phyloP scores from a whole-genome alignment of 805 yeast species.

The Starmera pachycereana region DNA sequence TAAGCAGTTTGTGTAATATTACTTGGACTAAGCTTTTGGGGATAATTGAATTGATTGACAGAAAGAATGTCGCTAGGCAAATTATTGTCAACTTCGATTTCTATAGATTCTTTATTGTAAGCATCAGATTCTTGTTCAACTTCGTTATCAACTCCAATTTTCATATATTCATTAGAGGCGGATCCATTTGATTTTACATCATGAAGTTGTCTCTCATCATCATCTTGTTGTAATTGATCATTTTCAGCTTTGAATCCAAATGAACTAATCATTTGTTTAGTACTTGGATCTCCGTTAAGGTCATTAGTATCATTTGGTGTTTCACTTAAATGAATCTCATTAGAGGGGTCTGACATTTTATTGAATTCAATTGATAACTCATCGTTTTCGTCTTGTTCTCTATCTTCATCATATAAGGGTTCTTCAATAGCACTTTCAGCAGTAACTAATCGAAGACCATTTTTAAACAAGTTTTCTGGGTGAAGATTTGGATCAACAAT shows the following conservation, averaged over 20 bases:
- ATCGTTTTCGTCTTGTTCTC: background rate
- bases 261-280: too few species aligned
- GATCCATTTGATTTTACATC: background rate
- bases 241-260: too few species aligned
- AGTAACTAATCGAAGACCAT: background rate
- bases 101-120: background rate
- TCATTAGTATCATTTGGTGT: background rate
- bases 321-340: background rate
- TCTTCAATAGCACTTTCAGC: background rate
- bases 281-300: too few species aligned
- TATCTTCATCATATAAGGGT: background rate
- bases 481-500: too few species aligned
- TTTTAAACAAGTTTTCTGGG: too few species aligned
- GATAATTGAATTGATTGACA: background rate
- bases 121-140: background rate
- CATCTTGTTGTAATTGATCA: background rate
- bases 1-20: background rate
- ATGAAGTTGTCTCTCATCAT: background rate
- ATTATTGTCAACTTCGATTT: background rate
- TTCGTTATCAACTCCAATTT: background rate
- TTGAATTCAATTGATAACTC: too few species aligned
- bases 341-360: too few species aligned
- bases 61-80: background rate
- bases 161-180: background rate
- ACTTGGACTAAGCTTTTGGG: background rate